Percentiles rank a stretch among this genome's conserved stretches.
Conservation (phyloP, 2,329 filamentous ascomycete genomes). For the Metarhizium humberi region DNA sequence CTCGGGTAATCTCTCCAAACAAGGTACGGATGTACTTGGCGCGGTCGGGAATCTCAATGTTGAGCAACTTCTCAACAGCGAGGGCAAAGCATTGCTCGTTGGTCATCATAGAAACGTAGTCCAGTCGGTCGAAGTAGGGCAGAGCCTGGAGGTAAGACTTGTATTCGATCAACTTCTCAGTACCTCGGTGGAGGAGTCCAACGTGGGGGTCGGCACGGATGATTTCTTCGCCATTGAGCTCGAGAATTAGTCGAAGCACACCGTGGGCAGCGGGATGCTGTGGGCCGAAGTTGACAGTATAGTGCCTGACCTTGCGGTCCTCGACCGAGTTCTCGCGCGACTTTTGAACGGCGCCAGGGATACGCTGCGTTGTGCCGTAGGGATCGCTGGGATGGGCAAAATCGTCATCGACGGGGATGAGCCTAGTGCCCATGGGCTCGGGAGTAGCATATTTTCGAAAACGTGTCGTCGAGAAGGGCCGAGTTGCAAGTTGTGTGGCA, state of each 20-base stretch:
- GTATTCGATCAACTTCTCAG: slow-evolving; percentile 99
- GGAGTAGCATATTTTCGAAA: slow-evolving; percentile 54
- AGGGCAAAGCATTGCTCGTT: slow-evolving; percentile 97
- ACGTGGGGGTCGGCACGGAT: slow-evolving; percentile 94
- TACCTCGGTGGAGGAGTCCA: slow-evolving; percentile 89
- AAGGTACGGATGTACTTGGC: slow-evolving; percentile 95
- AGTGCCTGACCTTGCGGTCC: slow-evolving; percentile 87
- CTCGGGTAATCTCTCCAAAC: slow-evolving; percentile 88
- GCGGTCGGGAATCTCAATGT: slow-evolving; percentile 88
- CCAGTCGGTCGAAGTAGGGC: slow-evolving; percentile 96
- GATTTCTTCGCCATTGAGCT: slow-evolving; percentile 96
- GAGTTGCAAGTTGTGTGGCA: slow-evolving; percentile 27
- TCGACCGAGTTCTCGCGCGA: slow-evolving; percentile 38
- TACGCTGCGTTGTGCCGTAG: slow-evolving; percentile 35
- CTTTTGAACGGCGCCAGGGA: slow-evolving; percentile 34
- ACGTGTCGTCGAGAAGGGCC: slow-evolving; percentile 57
- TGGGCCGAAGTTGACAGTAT: slow-evolving; percentile 98
- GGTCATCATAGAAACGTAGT: slow-evolving; percentile 99
- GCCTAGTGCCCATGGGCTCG: slow-evolving; percentile 41
- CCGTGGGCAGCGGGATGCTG: slow-evolving; percentile 98
- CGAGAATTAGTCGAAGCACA: slow-evolving; percentile 92
- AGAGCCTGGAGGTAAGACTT: slow-evolving; percentile 97
- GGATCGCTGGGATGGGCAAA: slow-evolving; percentile 46
- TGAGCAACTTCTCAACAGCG: slow-evolving; percentile 94
- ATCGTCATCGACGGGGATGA: slow-evolving; percentile 56